Evolutionary conservation across 1,139 yeast species (phyloP), one percentile per base, ranked within the genome.

Genomic region (Yamadazyma dendronema): DNA sequence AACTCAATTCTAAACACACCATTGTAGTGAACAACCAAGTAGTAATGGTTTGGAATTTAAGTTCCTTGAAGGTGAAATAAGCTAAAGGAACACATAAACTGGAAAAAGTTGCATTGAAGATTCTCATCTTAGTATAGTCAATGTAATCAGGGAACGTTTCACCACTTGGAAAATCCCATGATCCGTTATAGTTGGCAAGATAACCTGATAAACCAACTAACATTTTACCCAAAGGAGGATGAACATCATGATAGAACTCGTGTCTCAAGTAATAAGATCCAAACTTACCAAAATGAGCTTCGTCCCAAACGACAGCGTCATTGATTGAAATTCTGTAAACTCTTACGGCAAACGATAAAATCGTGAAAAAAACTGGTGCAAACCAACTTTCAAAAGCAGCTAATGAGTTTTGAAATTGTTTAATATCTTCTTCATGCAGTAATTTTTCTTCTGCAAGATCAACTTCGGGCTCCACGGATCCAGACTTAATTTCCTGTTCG

Each of bases 171-270:
- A 84, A 84, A 21, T 62, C 73, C 59, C 81, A 84, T 21, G 71
- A 59, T 11, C 88, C 87, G 48, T 82, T 74, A 50, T 79, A 84
- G 0, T 80, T 81, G 11, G 88, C 85, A 35, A 84, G 52, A 56
- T 84, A 89, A 12, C 98, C 99, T 11, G 96, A 86, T 30, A 94
- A 71, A 1, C 97, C 99, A 47, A 90, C 90, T 46, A 94, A 74
- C 96, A 94, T 89, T 64, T 94, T 94, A 27, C 97, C 98, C 53
- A 94, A 76, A 2, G 98, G 98, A 36, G 99, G 99, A 62, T 92
- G 99, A 41, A 92, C 98, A 65, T 92, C 99, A 59, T 89, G 96
- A 62, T 90, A 90, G 60, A 89, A 90, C 54, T 89, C 95, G 57
- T 87, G 95, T 69, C 90, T 82, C 49, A 90, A 70, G 66, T 90